phyloP scores from a whole-genome alignment of 768 basidiomycete species.

The Phanerochaete carnosa region DNA sequence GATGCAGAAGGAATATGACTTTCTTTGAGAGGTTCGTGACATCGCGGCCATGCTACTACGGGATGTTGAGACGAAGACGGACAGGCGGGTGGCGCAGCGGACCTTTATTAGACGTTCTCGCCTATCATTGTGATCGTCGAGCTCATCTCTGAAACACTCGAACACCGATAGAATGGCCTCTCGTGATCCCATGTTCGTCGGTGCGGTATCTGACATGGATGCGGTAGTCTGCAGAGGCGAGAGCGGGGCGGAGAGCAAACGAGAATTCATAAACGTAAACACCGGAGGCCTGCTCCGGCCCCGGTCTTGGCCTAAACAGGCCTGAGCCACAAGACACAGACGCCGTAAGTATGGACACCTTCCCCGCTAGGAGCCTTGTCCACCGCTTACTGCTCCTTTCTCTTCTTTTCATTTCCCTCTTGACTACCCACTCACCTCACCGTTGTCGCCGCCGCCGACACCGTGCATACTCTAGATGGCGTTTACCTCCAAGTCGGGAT shows the following conservation, averaged over 20 bases:
- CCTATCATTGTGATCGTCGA: constrained; percentile 84
- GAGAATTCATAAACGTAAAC: not conserved
- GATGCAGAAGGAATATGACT: constrained; percentile 89
- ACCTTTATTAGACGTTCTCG: constrained; percentile 92
- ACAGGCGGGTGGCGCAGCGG: constrained; percentile 6
- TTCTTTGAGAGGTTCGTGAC: constrained; percentile 91
- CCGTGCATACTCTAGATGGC: constrained; percentile 32
- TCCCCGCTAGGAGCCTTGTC: not conserved
- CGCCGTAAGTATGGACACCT: not conserved
- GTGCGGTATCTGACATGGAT: constrained; percentile 6
- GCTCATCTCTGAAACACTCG: constrained; percentile 59
- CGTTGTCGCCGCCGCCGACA: not conserved
- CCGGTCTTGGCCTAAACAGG: not conserved
- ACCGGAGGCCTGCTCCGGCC: too few species aligned
- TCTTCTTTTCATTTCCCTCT: not conserved
- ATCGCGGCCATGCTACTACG: constrained; percentile 71
- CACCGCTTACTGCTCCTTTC: constrained; percentile 11
- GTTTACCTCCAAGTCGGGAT: constrained; percentile 64
- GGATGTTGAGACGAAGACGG: not conserved
- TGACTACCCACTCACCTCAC: not conserved
- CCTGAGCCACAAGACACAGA: not conserved
- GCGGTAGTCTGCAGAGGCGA: not conserved
- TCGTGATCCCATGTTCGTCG: constrained; percentile 9
- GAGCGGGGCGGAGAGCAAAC: not conserved
- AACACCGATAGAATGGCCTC: constrained; percentile 39